Evolutionary conservation across 2,329 filamentous ascomycete species (phyloP), one percentile per base, ranked within the genome.

Genomic region (Trichoderma breve): DNA sequence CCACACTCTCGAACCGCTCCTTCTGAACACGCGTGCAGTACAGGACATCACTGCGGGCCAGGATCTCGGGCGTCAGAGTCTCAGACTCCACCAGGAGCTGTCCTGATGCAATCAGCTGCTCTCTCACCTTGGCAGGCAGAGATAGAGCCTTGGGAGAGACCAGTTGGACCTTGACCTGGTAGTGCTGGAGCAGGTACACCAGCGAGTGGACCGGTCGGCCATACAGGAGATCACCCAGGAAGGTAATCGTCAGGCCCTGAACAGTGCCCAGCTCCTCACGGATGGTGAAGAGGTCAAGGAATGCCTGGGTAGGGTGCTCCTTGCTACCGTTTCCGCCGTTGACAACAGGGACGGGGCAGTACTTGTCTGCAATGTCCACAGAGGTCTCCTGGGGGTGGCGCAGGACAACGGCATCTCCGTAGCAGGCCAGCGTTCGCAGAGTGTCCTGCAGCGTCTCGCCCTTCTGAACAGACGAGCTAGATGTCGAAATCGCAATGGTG

Each of bases 11-110:
- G 86, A 99, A 99, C 30, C 96, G 90, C 86, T 99, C 96, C 84
- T 96, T 96, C 84, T 99, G 96, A 76, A 99, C 93, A 18, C 96
- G 91, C 1, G 96, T 99, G 85, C 94, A 98, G 87, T 99, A 99
- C 60, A 99, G 87, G 5, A 99, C 95, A 77, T 99, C 96, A 72
- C 92, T 95, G 76, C 89, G 88, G 21, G 92, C 92, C 71, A 99
- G 85, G 64, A 98, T 94, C 81, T 98, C 94, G 0, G 93, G 90
- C 0, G 94, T 98, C 73, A 99, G 87, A 75, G 90, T 88, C 78
- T 92, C 90, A 8, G 91, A 92, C 82, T 97, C 94, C 76, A 86
- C 84, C 57, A 92, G 85, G 15, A 98, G 87, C 83, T 97, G 93
- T 18, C 93, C 93, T 6, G 93, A 92, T 26, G 83, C 82, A 72